A percentile compares a stretch with the other conserved stretches of the same genome.
phyloP scores from a whole-genome alignment of 495 filamentous ascomycete species.

The Haplographium delicatum region DNA sequence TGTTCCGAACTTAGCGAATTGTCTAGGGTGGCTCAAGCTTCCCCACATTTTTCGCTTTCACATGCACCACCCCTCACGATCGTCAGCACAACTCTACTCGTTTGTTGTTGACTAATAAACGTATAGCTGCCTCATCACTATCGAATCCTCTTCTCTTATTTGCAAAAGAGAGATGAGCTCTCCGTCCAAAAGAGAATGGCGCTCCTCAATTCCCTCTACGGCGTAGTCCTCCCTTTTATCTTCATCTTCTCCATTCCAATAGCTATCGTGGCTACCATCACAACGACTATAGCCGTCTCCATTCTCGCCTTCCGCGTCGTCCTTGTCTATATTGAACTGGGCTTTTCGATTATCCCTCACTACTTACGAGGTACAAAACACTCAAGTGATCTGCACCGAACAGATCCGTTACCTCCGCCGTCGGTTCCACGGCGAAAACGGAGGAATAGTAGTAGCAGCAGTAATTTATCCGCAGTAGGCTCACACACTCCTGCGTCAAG shows the following conservation, averaged over 20 bases:
- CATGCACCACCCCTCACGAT: neutral
- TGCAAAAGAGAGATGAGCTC: neutral
- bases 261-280: constrained; percentile 61
- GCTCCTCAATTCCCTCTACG: constrained; percentile 40
- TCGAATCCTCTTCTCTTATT: neutral
- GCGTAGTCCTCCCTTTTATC: constrained; percentile 55
- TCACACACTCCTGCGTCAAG: constrained; percentile 31
- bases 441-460: constrained; percentile 27
- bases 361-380: constrained; percentile 43
- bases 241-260: constrained; percentile 64
- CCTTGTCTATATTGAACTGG: constrained; percentile 66
- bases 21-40: neutral
- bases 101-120: neutral
- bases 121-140: neutral
- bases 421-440: constrained; percentile 29
- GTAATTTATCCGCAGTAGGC: constrained; percentile 31
- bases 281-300: constrained; percentile 59
- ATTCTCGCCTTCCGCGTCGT: constrained; percentile 59
- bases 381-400: constrained; percentile 2
- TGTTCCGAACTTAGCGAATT: neutral
- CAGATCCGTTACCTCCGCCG: constrained; percentile 1
- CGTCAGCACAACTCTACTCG: too few species aligned
- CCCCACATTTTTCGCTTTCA: constrained; percentile 1
- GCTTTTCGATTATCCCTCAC: constrained; percentile 50
- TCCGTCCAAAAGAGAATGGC: constrained; percentile 30